Evolutionary conservation across 495 filamentous ascomycete genomes (phyloP).

Genomic region (Xylaria cubensis): DNA sequence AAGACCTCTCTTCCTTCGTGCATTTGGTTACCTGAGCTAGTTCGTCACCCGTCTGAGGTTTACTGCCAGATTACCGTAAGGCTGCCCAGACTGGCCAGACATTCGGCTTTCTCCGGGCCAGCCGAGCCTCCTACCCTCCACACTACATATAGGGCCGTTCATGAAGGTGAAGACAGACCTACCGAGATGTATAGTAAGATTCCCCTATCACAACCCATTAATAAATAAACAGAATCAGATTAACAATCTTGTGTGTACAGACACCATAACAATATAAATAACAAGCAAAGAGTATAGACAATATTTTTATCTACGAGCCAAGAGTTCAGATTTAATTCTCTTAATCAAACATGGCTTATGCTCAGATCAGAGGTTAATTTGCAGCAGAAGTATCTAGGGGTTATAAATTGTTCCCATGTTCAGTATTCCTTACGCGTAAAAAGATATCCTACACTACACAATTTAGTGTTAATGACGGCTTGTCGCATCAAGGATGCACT

Average conservation of each 20-base stretch:
- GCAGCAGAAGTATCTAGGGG: neutral
- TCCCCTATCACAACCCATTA: neutral
- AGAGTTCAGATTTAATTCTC: neutral
- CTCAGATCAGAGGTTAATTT: neutral
- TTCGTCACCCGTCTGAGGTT: conserved; percentile 12
- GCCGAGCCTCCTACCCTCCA: conserved; percentile 21
- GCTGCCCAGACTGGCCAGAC: conserved; percentile 15
- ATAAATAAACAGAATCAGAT: neutral
- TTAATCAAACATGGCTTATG: conserved; percentile 1
- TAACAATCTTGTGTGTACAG: neutral
- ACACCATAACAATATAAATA: neutral
- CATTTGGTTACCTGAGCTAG: conserved; percentile 1
- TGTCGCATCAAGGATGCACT: conserved; percentile 16
- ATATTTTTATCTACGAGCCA: neutral
- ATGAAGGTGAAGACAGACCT: neutral
- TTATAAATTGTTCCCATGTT: neutral
- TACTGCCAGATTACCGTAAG: conserved; percentile 20
- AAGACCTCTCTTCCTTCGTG: conserved; percentile 2
- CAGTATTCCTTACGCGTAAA: neutral
- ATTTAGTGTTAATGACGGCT: conserved; percentile 3
- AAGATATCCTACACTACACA: neutral
- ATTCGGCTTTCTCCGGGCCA: conserved; percentile 27
- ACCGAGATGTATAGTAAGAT: conserved; percentile 9
- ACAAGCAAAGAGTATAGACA: neutral
- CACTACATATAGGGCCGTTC: neutral